Conservation (phyloP, 2,329 filamentous ascomycete species). For the Ambrosiella xylebori region DNA sequence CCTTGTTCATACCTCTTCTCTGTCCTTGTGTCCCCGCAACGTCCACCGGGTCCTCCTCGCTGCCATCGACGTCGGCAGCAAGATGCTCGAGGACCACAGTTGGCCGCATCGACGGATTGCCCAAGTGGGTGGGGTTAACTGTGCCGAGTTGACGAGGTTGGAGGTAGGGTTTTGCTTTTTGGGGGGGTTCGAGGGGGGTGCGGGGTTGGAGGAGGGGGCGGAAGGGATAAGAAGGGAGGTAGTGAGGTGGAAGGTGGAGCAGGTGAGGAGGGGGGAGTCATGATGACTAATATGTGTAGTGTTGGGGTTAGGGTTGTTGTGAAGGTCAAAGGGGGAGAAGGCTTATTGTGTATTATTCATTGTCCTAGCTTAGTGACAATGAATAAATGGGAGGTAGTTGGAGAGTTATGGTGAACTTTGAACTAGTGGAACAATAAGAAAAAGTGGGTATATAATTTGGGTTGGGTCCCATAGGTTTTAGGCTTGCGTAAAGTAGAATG, state of each 20-base stretch:
- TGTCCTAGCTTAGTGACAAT: too few relatives aligned
- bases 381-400: not conserved
- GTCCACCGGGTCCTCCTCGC: conserved; percentile 75
- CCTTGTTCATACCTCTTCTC: conserved; percentile 56
- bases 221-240: not conserved
- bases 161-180: conserved; percentile 84
- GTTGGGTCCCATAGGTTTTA: too few relatives aligned
- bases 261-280: not conserved
- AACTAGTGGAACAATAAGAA: too few relatives aligned
- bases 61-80: conserved; percentile 75
- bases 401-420: too few relatives aligned
- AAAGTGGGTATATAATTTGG: too few relatives aligned
- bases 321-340: too few relatives aligned
- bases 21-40: conserved; percentile 68
- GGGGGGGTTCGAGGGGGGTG: conserved; percentile 59
- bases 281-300: not conserved
- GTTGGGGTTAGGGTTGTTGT: too few relatives aligned
- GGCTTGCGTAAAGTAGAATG: too few relatives aligned
- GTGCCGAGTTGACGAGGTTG: conserved; percentile 61
- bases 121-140: conserved; percentile 74
- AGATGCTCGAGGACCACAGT: conserved; percentile 80
- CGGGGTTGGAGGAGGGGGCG: conserved; percentile 26
- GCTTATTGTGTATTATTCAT: too few relatives aligned
- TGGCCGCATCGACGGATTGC: conserved; percentile 74
- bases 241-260: not conserved